A percentile compares a stretch with the other conserved stretches of the same genome.
These are phyloP conservation scores for Neonectria sp. DNA, from an alignment of 2,329 filamentous ascomycete genomes.

Conservation along the genomic window DNA sequence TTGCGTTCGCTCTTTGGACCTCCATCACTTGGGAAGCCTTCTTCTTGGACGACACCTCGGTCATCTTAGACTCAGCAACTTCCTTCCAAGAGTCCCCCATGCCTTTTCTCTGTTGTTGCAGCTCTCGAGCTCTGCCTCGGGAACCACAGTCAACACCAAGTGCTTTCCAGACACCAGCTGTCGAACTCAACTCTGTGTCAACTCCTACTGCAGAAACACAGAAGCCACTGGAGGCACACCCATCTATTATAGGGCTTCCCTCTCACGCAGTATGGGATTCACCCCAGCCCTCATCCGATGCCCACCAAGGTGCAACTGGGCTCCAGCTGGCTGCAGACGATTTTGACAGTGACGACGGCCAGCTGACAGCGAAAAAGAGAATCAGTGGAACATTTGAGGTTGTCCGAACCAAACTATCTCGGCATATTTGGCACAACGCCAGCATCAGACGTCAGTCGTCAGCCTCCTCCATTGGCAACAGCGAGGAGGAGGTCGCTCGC, in stretches of 20 bases:
- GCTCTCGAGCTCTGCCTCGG: conserved; percentile 25
- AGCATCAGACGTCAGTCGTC: conserved; percentile 58
- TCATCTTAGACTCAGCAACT: not conserved
- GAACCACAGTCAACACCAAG: not conserved
- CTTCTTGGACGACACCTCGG: conserved; percentile 35
- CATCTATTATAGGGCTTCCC: conserved; percentile 32
- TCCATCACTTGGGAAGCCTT: conserved; percentile 4
- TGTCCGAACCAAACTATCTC: conserved; percentile 62
- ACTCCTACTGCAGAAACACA: not conserved
- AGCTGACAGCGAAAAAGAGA: conserved; percentile 42
- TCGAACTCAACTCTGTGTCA: conserved; percentile 13
- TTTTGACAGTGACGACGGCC: conserved; percentile 58
- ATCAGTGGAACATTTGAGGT: conserved; percentile 59
- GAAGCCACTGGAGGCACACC: not conserved
- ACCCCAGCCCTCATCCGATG: not conserved
- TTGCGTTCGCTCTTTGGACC: conserved; percentile 23
- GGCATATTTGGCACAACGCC: conserved; percentile 63
- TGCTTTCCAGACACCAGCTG: conserved; percentile 13
- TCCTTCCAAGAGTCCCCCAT: conserved; percentile 26
- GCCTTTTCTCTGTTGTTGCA: conserved; percentile 46
- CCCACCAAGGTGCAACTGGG: conserved; percentile 3
- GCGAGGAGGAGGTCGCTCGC: conserved; percentile 67
- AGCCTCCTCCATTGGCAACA: conserved; percentile 61
- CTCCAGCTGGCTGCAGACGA: conserved; percentile 55
- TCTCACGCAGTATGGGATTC: conserved; percentile 31